Conservation (phyloP, 768 basidiomycete species). For the Lentinula sp. region DNA sequence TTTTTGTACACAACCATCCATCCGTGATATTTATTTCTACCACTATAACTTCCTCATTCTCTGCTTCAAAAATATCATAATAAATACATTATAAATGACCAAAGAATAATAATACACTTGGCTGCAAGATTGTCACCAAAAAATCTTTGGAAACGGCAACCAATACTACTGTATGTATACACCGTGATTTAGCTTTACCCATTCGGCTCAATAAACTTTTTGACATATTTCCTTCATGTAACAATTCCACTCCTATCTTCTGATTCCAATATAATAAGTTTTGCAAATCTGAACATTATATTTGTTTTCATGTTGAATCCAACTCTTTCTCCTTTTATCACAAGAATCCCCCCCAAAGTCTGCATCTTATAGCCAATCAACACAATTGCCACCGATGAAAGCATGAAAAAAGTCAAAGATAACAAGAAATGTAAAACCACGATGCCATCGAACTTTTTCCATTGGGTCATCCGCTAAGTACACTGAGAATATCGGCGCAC, state of each 20-base stretch:
- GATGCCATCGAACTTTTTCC: conserved; percentile 2
- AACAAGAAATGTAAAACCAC: neutral
- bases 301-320: no score
- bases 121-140: neutral
- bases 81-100: no score
- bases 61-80: no score
- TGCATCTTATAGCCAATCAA: neutral
- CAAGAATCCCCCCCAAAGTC: neutral
- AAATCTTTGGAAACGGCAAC: neutral
- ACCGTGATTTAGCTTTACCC: neutral
- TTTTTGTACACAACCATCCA: neutral
- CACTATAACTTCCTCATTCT: no score
- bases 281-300: no score
- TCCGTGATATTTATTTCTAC: neutral
- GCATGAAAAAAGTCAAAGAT: neutral
- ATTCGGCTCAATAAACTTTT: neutral
- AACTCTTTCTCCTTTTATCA: no score
- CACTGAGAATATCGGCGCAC: neutral
- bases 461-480: neutral
- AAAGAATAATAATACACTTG: no score
- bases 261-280: neutral
- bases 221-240: neutral
- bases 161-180: neutral
- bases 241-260: neutral
- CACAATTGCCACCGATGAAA: neutral